Evolutionary conservation across 805 yeast genomes (phyloP).

Genomic region (Scheffersomyces amazonensis): DNA sequence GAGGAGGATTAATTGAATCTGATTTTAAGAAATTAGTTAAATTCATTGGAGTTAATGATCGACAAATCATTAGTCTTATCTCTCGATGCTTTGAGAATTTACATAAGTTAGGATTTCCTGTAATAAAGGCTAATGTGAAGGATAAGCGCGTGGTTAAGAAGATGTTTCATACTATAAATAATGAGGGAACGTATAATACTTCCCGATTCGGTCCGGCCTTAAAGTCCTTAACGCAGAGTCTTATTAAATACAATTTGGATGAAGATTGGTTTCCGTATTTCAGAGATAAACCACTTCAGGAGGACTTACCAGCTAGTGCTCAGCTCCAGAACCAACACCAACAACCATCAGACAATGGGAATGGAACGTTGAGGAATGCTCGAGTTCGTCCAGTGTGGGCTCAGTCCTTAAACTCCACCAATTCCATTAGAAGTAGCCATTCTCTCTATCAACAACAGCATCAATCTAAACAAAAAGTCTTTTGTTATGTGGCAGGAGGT

Average conservation of each 20-base stretch:
- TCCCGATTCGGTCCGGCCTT: constrained; percentile 74
- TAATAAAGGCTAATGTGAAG: constrained; percentile 41
- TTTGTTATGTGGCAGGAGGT: constrained; percentile 88
- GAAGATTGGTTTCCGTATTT: constrained; percentile 67
- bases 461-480: constrained; percentile 58
- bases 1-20: constrained; percentile 75
- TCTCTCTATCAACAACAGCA: constrained; percentile 8
- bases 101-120: constrained; percentile 53
- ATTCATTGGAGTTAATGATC: constrained; percentile 45
- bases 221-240: constrained; percentile 53
- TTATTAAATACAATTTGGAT: constrained; percentile 51
- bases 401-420: constrained; percentile 23
- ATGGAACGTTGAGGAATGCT: constrained; percentile 58
- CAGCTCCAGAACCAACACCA: background rate
- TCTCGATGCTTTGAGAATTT: constrained; percentile 44
- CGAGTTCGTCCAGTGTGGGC: constrained; percentile 80
- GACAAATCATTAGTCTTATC: constrained; percentile 55
- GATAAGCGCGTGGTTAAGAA: constrained; percentile 46
- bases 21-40: constrained; percentile 71
- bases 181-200: constrained; percentile 54
- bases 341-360: background rate
- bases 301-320: constrained; percentile 27
- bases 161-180: constrained; percentile 55
- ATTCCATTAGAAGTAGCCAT: constrained; percentile 7
- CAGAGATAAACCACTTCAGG: constrained; percentile 67